Evolutionary conservation across 2,329 filamentous ascomycete species (phyloP).

Genomic region (Verticillium albo-atrum): DNA sequence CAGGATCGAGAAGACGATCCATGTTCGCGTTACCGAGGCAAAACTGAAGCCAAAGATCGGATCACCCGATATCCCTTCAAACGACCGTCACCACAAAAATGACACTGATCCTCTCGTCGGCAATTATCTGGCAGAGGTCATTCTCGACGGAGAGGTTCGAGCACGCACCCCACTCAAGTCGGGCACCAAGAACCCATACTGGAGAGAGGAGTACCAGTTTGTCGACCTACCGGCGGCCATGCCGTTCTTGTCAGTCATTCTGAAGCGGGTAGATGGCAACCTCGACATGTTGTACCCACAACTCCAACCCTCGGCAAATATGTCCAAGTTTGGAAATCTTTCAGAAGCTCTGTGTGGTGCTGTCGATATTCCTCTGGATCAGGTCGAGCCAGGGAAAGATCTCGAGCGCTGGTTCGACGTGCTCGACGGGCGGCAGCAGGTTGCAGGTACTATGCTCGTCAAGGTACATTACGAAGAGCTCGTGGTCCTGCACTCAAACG

Average conservation of each 20-base stretch:
- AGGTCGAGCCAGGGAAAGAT: slow-evolving; percentile 71
- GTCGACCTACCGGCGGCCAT: slow-evolving; percentile 65
- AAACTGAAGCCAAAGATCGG: slow-evolving; percentile 44
- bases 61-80: slow-evolving; percentile 16
- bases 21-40: slow-evolving; percentile 56
- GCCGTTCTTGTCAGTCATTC: slow-evolving; percentile 63
- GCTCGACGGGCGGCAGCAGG: slow-evolving; percentile 68
- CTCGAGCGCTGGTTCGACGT: slow-evolving; percentile 87
- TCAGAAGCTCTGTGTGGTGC: slow-evolving; percentile 59
- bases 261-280: slow-evolving; percentile 61
- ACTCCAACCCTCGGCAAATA: slow-evolving; percentile 35
- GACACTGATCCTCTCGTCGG: slow-evolving; percentile 48
- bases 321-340: slow-evolving; percentile 36
- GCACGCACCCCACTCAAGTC: slow-evolving; percentile 69
- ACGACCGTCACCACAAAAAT: slow-evolving; percentile 23
- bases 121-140: slow-evolving; percentile 75
- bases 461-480: slow-evolving; percentile 82
- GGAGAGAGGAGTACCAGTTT: slow-evolving; percentile 79
- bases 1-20: slow-evolving; percentile 57
- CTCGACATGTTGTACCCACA: slow-evolving; percentile 41
- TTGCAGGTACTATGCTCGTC: slow-evolving; percentile 79
- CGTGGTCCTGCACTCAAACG: slow-evolving; percentile 78
- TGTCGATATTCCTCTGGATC: slow-evolving; percentile 78
- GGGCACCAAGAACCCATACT: slow-evolving; percentile 71
- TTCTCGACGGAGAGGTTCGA: slow-evolving; percentile 74